Conservation (phyloP, 1,139 yeast genomes). For the Suhomyces wounanorum region DNA sequence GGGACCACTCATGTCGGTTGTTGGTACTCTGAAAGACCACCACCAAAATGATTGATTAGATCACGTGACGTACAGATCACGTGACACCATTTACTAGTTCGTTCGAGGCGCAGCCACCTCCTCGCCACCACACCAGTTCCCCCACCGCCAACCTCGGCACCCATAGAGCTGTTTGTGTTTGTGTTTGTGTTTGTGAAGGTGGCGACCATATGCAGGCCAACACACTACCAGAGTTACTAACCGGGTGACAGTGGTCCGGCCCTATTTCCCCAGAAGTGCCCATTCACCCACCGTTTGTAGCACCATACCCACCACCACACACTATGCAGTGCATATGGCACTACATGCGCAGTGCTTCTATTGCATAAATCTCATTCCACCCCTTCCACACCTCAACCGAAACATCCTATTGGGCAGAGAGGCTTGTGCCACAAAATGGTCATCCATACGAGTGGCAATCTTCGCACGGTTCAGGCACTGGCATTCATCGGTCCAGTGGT, state of each 20-base stretch:
- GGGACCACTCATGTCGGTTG: constrained; percentile 7
- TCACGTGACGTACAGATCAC: not conserved
- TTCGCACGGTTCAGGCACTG: constrained; percentile 3
- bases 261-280: not conserved
- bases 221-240: not conserved
- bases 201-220: not conserved
- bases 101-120: too few species aligned
- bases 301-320: not conserved
- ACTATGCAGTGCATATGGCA: not conserved
- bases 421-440: constrained; percentile 1
- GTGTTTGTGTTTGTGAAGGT: too few species aligned
- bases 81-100: too few species aligned
- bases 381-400: constrained; percentile 1
- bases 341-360: not conserved
- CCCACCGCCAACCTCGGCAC: too few species aligned
- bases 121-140: too few species aligned
- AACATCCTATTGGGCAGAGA: not conserved
- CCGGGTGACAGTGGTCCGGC: not conserved
- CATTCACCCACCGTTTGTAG: not conserved
- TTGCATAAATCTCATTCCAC: not conserved
- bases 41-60: too few species aligned
- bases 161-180: too few species aligned
- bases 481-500: not conserved
- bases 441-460: constrained; percentile 9
- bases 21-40: too few species aligned